Evolutionary conservation across 805 yeast genomes (phyloP).

Genomic region (Schwanniomyces occidentalis): DNA sequence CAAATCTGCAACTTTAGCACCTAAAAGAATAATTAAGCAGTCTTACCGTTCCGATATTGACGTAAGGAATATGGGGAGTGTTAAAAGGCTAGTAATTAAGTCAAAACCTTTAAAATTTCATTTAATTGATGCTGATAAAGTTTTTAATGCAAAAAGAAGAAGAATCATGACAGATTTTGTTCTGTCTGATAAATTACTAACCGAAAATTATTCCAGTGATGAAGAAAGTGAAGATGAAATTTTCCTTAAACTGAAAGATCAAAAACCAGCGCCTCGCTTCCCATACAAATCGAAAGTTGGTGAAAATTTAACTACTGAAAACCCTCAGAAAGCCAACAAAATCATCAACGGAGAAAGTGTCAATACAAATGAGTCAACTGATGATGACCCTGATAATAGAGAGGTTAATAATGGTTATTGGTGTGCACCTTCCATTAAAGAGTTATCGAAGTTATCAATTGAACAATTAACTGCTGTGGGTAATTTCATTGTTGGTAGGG

Average conservation of each 20-base stretch:
- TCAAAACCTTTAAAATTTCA: conserved; percentile 43
- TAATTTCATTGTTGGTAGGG: conserved; percentile 68
- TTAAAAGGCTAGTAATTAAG: conserved; percentile 38
- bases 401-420: conserved; percentile 52
- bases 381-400: conserved; percentile 11
- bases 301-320: conserved; percentile 1
- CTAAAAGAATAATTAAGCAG: conserved; percentile 9
- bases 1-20: conserved; percentile 6
- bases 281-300: conserved; percentile 11
- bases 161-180: conserved; percentile 20
- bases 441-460: conserved; percentile 42
- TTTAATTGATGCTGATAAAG: conserved; percentile 42
- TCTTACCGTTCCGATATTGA: conserved; percentile 11
- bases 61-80: conserved; percentile 22
- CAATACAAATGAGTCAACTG: conserved; percentile 7
- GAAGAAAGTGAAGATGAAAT: conserved; percentile 24
- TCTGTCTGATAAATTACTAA: conserved; percentile 14
- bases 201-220: conserved; percentile 21
- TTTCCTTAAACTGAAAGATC: conserved; percentile 4
- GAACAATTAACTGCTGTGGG: conserved; percentile 56
- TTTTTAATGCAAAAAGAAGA: conserved; percentile 34
- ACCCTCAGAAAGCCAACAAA: conserved; percentile 5
- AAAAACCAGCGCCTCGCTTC: conserved; percentile 9
- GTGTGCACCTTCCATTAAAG: conserved; percentile 66
- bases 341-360: conserved; percentile 14